Conservation (phyloP, 2,329 filamentous ascomycete species). For the Chaetomiaceae sp. region DNA sequence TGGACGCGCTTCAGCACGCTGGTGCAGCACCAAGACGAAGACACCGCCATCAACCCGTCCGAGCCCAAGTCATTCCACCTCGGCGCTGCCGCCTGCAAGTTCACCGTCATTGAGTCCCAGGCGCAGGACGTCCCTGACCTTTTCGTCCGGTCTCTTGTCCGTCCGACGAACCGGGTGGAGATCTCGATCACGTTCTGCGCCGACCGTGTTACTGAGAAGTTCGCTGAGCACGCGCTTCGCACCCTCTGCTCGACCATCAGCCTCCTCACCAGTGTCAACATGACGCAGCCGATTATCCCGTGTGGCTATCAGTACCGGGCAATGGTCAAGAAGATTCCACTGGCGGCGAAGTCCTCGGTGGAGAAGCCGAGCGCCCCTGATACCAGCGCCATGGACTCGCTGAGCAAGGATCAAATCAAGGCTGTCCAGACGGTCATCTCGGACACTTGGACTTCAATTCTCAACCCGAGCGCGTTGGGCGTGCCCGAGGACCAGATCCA, state of each 20-base stretch:
- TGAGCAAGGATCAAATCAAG: slow-evolving; percentile 39
- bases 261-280: slow-evolving; percentile 43
- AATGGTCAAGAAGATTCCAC: slow-evolving; percentile 40
- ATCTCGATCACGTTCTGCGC: slow-evolving; percentile 45
- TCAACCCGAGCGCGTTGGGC: slow-evolving; percentile 37
- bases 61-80: slow-evolving; percentile 41
- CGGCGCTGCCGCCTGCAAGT: slow-evolving; percentile 42
- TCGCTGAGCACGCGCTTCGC: slow-evolving; percentile 43
- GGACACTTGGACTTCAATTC: slow-evolving; percentile 41
- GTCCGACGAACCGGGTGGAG: slow-evolving; percentile 35
- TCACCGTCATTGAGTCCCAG: slow-evolving; percentile 39
- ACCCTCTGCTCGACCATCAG: slow-evolving; percentile 44
- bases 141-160: slow-evolving; percentile 40
- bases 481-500: slow-evolving; percentile 41
- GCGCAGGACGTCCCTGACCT: slow-evolving; percentile 43
- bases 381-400: slow-evolving; percentile 23
- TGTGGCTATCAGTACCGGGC: slow-evolving; percentile 39
- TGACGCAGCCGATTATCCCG: slow-evolving; percentile 44
- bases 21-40: slow-evolving; percentile 47
- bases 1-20: slow-evolving; percentile 53
- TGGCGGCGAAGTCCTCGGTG: slow-evolving; percentile 30
- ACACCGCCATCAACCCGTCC: slow-evolving; percentile 34
- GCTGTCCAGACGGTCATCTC: slow-evolving; percentile 41
- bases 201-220: slow-evolving; percentile 37
- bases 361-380: slow-evolving; percentile 13